Percentiles rank a stretch among this genome's conserved stretches.
These are phyloP conservation scores for Passiflora organensis DNA, from an alignment of 345 rosid genomes.

Conservation along the genomic window DNA sequence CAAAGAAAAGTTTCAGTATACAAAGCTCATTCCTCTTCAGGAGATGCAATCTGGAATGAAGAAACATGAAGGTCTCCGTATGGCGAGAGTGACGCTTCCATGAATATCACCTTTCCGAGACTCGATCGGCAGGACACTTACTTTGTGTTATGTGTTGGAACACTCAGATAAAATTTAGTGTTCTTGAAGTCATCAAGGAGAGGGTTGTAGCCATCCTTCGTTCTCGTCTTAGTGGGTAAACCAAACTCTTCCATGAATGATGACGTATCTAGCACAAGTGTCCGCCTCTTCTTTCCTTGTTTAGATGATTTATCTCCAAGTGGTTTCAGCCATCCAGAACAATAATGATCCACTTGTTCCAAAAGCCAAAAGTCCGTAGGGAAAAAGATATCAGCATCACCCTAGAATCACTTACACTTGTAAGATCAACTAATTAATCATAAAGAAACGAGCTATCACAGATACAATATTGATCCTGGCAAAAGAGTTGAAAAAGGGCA, in stretches of 20 bases:
- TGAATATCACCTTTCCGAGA: neutral
- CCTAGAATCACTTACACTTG: conserved; percentile 41
- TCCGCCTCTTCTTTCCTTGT: conserved; percentile 77
- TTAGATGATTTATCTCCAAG: conserved; percentile 45
- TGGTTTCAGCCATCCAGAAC: conserved; percentile 71
- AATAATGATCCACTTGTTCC: conserved; percentile 86
- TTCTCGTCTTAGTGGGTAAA: conserved; percentile 63
- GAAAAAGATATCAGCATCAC: conserved; percentile 97
- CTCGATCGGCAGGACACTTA: conserved; percentile 8
- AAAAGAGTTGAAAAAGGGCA: neutral
- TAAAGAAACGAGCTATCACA: neutral
- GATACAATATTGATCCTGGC: neutral
- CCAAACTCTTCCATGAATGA: conserved; percentile 95
- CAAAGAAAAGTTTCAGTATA: neutral
- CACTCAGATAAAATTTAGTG: conserved; percentile 83
- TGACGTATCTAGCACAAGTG: conserved; percentile 77
- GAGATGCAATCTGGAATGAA: conserved; percentile 6
- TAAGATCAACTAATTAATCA: neutral
- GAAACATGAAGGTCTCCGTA: too few relatives aligned
- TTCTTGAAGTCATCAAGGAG: conserved; percentile 77
- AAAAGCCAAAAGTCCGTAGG: conserved; percentile 91
- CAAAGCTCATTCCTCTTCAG: conserved; percentile 2
- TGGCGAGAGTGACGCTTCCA: conserved; percentile 1
- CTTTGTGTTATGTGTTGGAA: conserved; percentile 84
- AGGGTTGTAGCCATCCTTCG: neutral